Evolutionary conservation across 2,329 filamentous ascomycete species (phyloP), one percentile per base, ranked within the genome.

Genomic region (Colletotrichum filicis): DNA sequence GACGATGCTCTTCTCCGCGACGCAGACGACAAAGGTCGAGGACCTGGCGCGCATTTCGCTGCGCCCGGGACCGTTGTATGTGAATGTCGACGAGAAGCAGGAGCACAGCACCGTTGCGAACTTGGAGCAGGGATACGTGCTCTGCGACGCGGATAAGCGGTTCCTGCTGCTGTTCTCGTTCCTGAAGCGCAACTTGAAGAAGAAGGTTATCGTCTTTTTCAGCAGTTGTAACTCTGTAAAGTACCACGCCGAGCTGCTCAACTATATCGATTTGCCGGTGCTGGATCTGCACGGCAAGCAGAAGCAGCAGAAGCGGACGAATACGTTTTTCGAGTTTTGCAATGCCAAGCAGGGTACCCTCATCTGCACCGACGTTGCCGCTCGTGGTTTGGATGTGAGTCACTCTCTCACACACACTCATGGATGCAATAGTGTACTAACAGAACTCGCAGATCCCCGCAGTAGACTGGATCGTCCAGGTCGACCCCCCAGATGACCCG

Each of bases 261-360:
- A 98, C 86, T 98, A 98, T 85, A 98, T 98, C 79, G 97, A 98
- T 82, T 89, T 98, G 53, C 95, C 94, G 5, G 94, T 97, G 3
- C 88, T 97, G 56, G 93, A 94, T 77, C 87, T 97, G 8, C 94
- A 97, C 82, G 97, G 95, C 77, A 98, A 99, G 85, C 95, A 98
- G 85, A 99, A 99, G 85, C 97, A 99, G 84, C 95, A 98, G 84
- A 98, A 98, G 83, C 94, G 97, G n/a, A 99, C 97, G 28, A 97
- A 97, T 81, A 98, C 95, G 1, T 99, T 99, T 83, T 99, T 98
- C 83, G 96, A 98, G 82, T 99, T 99, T 82, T 88, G 87, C 82
- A 89, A 89, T 75, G 87, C 95, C 22, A 92, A 92, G 76, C 91
- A 93, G 76, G 97, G 96, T 28, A 97, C 94, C 0, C 84, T 99